Conservation (phyloP, 1,284 basidiomycete species). For the Puccinia novopanici region DNA sequence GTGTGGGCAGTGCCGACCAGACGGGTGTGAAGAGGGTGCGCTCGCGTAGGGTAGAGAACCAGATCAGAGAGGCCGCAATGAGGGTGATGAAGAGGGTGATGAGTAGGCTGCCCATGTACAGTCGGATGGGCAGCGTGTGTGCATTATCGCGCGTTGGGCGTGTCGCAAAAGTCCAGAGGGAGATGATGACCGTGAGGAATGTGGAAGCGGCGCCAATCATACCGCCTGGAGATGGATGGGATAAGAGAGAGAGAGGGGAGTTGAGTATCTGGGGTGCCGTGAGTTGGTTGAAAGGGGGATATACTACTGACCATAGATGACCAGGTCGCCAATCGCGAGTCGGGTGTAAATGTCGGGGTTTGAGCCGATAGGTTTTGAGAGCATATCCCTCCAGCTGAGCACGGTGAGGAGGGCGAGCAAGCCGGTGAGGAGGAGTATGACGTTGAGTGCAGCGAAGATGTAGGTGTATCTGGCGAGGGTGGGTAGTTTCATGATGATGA, state of each 20-base stretch:
- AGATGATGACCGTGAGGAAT: conserved; percentile 23
- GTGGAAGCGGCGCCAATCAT: conserved; percentile 14
- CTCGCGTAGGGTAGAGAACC: conserved; percentile 43
- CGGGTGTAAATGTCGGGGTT: conserved; percentile 34
- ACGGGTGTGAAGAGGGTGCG: conserved; percentile 30
- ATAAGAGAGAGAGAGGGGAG: background rate
- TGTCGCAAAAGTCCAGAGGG: conserved; percentile 39
- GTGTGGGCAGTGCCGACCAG: conserved; percentile 15
- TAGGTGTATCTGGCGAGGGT: conserved; percentile 45
- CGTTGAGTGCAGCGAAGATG: conserved; percentile 46
- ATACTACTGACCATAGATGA: conserved; percentile 23
- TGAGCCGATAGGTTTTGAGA: conserved; percentile 2
- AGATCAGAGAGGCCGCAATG: conserved; percentile 29
- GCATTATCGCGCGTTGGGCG: conserved; percentile 39
- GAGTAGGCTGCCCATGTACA: conserved; percentile 26
- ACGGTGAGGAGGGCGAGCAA: conserved; percentile 30
- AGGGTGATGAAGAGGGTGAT: conserved; percentile 33
- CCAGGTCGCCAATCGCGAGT: conserved; percentile 7
- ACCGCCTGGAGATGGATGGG: conserved; percentile 7
- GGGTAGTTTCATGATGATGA: conserved; percentile 29
- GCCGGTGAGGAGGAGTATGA: conserved; percentile 30
- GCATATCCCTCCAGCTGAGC: conserved; percentile 19
- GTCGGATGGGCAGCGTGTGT: conserved; percentile 15
- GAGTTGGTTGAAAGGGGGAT: no score
- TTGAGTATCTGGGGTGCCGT: no score